Evolutionary conservation across 768 basidiomycete genomes (phyloP).

Genomic region (Lenzites betulinus): DNA sequence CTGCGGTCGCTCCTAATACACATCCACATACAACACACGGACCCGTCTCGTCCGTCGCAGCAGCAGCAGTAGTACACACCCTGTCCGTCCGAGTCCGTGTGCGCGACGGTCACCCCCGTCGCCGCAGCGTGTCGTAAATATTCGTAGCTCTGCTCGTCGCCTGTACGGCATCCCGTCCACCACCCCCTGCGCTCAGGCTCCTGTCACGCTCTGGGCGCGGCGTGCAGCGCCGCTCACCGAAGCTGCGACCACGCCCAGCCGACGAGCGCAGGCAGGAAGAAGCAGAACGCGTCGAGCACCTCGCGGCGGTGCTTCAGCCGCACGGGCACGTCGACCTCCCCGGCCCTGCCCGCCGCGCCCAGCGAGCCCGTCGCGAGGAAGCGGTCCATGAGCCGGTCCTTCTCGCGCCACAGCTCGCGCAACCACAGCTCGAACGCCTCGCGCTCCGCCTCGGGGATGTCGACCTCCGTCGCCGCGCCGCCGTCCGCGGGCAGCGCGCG

Average conservation of each 20-base stretch:
- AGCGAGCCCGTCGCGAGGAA: conserved; percentile 51
- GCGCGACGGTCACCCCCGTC: background rate
- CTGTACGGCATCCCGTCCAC: background rate
- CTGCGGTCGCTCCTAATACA: conserved; percentile 5
- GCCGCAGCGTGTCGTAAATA: background rate
- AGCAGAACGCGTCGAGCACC: conserved; percentile 66
- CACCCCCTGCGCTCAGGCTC: too few species aligned
- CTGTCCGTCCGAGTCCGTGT: conserved; percentile 2
- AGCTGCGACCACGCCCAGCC: conserved; percentile 30
- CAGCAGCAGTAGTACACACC: too few species aligned
- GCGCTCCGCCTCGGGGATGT: conserved; percentile 36
- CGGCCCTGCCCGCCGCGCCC: conserved; percentile 5
- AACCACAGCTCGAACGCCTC: conserved; percentile 82
- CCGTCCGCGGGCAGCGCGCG: conserved; percentile 32
- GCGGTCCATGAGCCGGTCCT: conserved; percentile 75
- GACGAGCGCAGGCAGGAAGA: conserved; percentile 54
- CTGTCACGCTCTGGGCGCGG: too few species aligned
- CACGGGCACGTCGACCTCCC: conserved; percentile 56
- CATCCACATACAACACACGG: conserved; percentile 1
- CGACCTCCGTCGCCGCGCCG: conserved; percentile 23
- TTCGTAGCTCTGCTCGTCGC: conserved; percentile 4
- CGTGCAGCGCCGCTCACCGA: background rate
- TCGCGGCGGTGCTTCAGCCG: conserved; percentile 56
- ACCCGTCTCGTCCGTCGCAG: too few species aligned
- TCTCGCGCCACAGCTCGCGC: conserved; percentile 76